Evolutionary conservation across 2,329 filamentous ascomycete genomes (phyloP), one percentile per base, ranked within the genome.

Genomic region (Gremmenia infestans): DNA sequence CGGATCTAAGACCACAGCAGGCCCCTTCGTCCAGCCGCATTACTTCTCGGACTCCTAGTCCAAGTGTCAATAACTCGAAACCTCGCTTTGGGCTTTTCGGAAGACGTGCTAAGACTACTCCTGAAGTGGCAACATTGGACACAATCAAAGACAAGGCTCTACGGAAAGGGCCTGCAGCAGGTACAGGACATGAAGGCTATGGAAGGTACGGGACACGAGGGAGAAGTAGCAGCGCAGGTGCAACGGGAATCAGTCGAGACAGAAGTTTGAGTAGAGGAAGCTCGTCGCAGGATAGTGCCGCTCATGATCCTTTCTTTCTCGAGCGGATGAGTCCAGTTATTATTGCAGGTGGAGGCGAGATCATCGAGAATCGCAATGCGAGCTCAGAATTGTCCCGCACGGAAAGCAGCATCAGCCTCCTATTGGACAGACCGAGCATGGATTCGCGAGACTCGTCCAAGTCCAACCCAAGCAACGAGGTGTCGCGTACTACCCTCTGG

Each of bases 121-220:
- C 80, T 4, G 78, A 83, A 43, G 68, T 71, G n/a, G 58, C 72
- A 11, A 71, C 71, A 19, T 57, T 70, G 0, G 80, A 85, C n/a
- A 83, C 28, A 9, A 32, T 80, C 67, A 77, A 79, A 39, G 83
- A 86, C 8, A 84, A 80, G 60, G 68, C 75, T 7, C 58, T 75
- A 23, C 81, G 88, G 28, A 93, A 91, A 71, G 92, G 93, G 0
- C 93, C 93, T 22, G 83, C 81, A 15, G 93, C 93, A 42, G 93
- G 93, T n/a, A 97, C 93, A 39, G 93, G 93, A 0, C 91, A 97
- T 66, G 93, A 97, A 73, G 88, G 88, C 1, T 92, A 93, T 65
- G 87, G 87, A 0, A 81, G 81, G 54, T 76, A 89, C 54, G 74
- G 78, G 5, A 65, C 76, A 32, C 81, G 85, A 56, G 81, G 86